These are phyloP conservation scores for Penicillium malachiteum DNA, from an alignment of 495 filamentous ascomycete species.

Conservation along the genomic window DNA sequence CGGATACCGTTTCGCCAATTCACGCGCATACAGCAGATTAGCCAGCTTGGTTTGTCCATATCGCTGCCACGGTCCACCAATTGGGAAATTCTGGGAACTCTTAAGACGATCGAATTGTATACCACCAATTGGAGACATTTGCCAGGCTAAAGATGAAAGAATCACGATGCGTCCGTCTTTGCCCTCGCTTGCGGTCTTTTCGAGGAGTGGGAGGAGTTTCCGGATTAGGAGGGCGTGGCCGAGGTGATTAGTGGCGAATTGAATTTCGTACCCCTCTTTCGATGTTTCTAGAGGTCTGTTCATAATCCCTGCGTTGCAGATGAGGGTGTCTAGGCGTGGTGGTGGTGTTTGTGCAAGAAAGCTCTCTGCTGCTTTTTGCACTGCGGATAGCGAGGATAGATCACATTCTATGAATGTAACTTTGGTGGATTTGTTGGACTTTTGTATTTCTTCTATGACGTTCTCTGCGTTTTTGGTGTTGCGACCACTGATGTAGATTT, in stretches of 20 bases:
- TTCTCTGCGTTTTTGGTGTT: neutral
- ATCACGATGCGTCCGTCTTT: slow-evolving; percentile 1
- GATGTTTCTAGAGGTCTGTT: neutral
- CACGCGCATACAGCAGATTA: slow-evolving; percentile 2
- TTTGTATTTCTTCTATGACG: neutral
- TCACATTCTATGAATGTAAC: slow-evolving; percentile 6
- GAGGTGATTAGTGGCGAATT: slow-evolving; percentile 5
- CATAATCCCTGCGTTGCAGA: slow-evolving; percentile 6
- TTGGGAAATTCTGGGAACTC: neutral
- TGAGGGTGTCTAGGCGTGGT: neutral
- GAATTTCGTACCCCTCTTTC: slow-evolving; percentile 2
- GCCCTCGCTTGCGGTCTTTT: neutral
- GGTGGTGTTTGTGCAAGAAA: neutral
- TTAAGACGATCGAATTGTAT: neutral
- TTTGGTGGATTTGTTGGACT: neutral
- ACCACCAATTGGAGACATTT: neutral
- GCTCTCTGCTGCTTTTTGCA: neutral
- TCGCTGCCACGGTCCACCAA: neutral
- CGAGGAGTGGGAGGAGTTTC: slow-evolving; percentile 1
- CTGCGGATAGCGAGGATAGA: neutral
- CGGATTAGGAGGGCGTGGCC: slow-evolving; percentile 3
- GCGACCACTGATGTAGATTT: slow-evolving; percentile 3
- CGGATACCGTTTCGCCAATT: neutral
- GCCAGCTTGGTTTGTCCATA: slow-evolving; percentile 3
- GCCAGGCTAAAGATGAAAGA: neutral